These are phyloP conservation scores for Phlebiopsis gigantea DNA, from an alignment of 768 basidiomycete species.

Conservation along the genomic window DNA sequence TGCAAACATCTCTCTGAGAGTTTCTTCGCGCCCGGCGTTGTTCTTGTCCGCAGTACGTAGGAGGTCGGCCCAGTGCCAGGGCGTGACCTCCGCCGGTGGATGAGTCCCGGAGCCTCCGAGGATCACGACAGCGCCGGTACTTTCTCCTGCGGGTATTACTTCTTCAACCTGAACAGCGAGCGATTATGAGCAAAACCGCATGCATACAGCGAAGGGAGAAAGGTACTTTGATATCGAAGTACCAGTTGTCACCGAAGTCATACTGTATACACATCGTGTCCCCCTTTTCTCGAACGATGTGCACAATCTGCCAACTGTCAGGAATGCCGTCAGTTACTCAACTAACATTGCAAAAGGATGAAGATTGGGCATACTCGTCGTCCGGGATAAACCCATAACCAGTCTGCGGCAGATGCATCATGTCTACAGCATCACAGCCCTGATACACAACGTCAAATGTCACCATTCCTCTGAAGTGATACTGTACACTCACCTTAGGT, in stretches of 20 bases:
- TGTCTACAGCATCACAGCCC: slow-evolving; percentile 4
- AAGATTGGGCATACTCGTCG: not conserved
- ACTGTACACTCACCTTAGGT: not conserved
- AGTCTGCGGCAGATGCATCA: slow-evolving; percentile 11
- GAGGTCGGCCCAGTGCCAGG: not conserved
- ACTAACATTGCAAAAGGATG: not conserved
- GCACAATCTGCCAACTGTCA: slow-evolving; percentile 4
- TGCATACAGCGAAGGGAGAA: not conserved
- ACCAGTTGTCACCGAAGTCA: slow-evolving; percentile 14
- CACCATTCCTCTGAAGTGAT: not conserved
- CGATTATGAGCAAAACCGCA: not conserved
- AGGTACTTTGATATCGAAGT: slow-evolving; percentile 8
- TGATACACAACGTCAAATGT: not conserved
- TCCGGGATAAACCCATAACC: slow-evolving; percentile 8
- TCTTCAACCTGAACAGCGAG: not conserved
- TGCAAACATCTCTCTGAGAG: not conserved
- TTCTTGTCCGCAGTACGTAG: not conserved
- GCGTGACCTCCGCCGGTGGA: not conserved
- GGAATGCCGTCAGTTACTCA: not conserved
- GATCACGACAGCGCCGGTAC: not conserved
- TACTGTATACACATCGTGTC: slow-evolving; percentile 8
- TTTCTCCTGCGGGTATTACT: not conserved
- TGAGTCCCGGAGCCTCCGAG: not conserved
- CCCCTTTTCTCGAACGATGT: slow-evolving; percentile 2
- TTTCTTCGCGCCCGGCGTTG: too few relatives aligned